These are phyloP conservation scores for Mimosa pudica DNA, from an alignment of 306 rosid species.

Conservation along the genomic window DNA sequence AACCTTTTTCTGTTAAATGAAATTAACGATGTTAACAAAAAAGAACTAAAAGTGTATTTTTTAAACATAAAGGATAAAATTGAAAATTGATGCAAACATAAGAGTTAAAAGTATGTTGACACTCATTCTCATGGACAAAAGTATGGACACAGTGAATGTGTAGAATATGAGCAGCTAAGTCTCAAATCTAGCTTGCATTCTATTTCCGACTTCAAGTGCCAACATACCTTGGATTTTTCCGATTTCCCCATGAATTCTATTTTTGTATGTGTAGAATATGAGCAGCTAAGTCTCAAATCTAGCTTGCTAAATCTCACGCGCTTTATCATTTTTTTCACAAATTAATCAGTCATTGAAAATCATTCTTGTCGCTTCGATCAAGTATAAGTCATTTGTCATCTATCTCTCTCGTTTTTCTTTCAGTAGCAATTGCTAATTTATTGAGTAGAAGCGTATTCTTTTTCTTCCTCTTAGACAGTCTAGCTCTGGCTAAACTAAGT, in stretches of 20 bases:
- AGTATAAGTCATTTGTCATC: neutral
- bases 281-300: neutral
- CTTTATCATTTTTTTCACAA: neutral
- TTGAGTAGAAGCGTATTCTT: neutral
- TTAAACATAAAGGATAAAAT: no score
- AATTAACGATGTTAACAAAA: no score
- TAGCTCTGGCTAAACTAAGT: neutral
- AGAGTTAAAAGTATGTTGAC: no score
- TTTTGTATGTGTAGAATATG: neutral
- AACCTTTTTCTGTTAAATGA: no score
- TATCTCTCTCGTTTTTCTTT: neutral
- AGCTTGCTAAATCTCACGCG: neutral
- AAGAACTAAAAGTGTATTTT: no score
- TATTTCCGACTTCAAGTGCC: no score
- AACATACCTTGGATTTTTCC: no score
- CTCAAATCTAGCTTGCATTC: neutral
- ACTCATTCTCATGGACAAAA: no score
- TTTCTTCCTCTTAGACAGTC: neutral
- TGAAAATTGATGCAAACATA: no score
- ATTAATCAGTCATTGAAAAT: neutral
- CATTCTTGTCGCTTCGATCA: conserved; percentile 8
- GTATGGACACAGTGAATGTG: no score
- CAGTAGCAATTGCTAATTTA: neutral
- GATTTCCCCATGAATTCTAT: neutral
- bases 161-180: neutral